These are phyloP conservation scores for Flueggea neowawraea DNA, from an alignment of 441 rosid genomes.

Conservation along the genomic window DNA sequence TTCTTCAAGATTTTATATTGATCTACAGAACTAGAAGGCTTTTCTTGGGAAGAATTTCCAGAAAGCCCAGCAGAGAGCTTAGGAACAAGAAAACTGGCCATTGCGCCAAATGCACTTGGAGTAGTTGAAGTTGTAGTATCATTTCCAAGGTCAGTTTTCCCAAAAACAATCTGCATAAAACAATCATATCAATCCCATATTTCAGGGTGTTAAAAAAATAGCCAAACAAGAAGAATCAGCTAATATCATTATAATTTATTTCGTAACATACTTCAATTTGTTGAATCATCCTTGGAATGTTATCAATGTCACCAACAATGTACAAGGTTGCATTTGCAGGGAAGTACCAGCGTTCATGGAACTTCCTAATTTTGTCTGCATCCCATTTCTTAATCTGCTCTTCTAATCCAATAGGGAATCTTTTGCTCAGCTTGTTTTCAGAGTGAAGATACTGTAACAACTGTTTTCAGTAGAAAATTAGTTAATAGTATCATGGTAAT, in stretches of 20 bases:
- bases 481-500: constrained; percentile 6
- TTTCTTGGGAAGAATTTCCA: constrained; percentile 74
- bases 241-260: constrained; percentile 4
- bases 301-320: constrained; percentile 89
- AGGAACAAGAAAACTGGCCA: constrained; percentile 99
- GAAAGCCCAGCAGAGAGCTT: constrained; percentile 88
- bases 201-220: not conserved
- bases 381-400: constrained; percentile 99
- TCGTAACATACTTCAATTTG: constrained; percentile 73
- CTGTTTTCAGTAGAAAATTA: constrained; percentile 41
- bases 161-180: constrained; percentile 77
- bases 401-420: constrained; percentile 98
- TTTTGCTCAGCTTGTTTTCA: constrained; percentile 96
- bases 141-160: constrained; percentile 58
- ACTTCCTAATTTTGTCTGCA: constrained; percentile 96
- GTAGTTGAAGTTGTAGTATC: constrained; percentile 51
- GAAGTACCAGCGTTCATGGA: constrained; percentile 99
- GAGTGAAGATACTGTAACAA: constrained; percentile 96
- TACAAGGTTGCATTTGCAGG: constrained; percentile 97
- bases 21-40: constrained; percentile 46
- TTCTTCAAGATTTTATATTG: constrained; percentile 64
- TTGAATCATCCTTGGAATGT: constrained; percentile 64
- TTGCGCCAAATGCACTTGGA: constrained; percentile 91
- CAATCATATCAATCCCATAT: constrained; percentile 13
- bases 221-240: constrained; percentile 7